Base-by-base conservation (phyloP, 1,284 basidiomycete species). In the Austroboletus novae-zelandiae region DNA sequence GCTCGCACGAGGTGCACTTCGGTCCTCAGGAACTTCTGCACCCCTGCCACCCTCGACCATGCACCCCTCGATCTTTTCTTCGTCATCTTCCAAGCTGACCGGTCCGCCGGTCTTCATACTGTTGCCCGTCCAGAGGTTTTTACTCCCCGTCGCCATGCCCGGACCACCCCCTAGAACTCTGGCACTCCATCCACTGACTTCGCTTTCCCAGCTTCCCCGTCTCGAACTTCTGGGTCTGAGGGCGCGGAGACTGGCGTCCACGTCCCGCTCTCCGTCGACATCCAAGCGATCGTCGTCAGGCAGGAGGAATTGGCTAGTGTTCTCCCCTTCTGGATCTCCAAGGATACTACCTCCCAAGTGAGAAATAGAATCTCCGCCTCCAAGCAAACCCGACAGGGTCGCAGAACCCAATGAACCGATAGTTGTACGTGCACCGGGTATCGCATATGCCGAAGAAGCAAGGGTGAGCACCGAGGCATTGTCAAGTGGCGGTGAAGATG, bases 391-490 rank as follows among this genome's bases (percentile, higher is more conserved):
- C 25, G 80, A 81, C 23, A 79, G 68, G 31, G 76, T 69, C 4
- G 75, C 66, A 10, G 79, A 78, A 59, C 70, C 76, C 71, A 57
- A 68, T 57, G 51, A 69, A 57, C 50, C 71, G 58, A 61, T 72
- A 59, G 58, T 71, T 51, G 56, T 71, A 62, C 50, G 68, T 47
- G 58, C 79, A 68, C 79, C 79, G 11, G 84, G 81, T 44, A 86
- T 74, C 0, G 81, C 93, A 66, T 91, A 95, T 1, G 91, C 93
- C 4, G 91, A 95, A 13, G 91, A 94, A 4, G 95, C 95, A 11
- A 98, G 81, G 0, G 95, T 98, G 41, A 98, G 75, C 45, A 95
- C 76, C 5, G 91, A 94, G 1, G 95, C 95, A 64, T 98, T 94
- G 65, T 96, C 93, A 23, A 84, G 75, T 0, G 95, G 95, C 10